Evolutionary conservation across 495 filamentous ascomycete species (phyloP).

Genomic region (Podospora pseudopauciseta): DNA sequence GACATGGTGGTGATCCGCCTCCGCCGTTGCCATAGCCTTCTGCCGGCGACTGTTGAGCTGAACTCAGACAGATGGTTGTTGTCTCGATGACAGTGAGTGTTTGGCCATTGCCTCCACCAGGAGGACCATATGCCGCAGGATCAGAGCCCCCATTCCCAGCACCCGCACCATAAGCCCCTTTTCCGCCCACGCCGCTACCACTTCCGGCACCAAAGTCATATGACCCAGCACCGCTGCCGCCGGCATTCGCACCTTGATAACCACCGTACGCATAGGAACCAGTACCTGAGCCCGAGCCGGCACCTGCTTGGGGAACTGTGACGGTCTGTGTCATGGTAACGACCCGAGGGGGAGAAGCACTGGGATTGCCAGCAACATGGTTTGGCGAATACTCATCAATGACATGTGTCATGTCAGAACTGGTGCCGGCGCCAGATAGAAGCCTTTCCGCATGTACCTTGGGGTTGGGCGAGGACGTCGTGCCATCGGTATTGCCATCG

Average conservation of each 20-base stretch:
- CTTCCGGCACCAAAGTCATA: too few relatives aligned
- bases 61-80: too few relatives aligned
- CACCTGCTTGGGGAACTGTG: not conserved
- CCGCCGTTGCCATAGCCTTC: not conserved
- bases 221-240: too few relatives aligned
- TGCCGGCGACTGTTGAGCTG: too few relatives aligned
- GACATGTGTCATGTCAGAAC: conserved; percentile 11
- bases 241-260: too few relatives aligned
- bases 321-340: conserved; percentile 17
- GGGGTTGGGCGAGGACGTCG: conserved; percentile 15
- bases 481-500: not conserved
- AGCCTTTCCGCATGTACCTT: conserved; percentile 9
- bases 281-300: conserved; percentile 3
- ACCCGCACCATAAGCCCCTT: too few relatives aligned
- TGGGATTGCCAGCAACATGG: conserved; percentile 9
- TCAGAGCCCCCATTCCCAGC: too few relatives aligned
- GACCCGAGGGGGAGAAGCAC: conserved; percentile 2
- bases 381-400: conserved; percentile 11
- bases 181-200: too few relatives aligned
- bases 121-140: too few relatives aligned
- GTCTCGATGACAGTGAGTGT: too few relatives aligned
- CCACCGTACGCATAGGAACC: conserved; percentile 4
- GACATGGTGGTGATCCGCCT: not conserved
- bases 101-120: too few relatives aligned
- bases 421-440: conserved; percentile 3